These are phyloP conservation scores for Oenanthe javanica DNA, from an alignment of 140 eudicot genomes.

Conservation along the genomic window DNA sequence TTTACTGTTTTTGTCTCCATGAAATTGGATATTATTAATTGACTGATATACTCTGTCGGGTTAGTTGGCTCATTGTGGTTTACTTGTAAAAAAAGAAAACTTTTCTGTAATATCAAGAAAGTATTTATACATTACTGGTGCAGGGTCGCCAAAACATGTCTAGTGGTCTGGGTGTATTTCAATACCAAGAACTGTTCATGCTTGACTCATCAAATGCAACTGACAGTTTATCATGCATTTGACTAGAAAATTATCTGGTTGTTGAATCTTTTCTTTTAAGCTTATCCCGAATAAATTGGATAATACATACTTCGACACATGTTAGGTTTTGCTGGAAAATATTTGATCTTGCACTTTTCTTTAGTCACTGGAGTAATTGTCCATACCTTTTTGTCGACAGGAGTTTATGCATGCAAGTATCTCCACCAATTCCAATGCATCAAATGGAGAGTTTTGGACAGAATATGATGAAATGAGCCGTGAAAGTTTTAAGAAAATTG, in stretches of 20 bases:
- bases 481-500: conserved; percentile 36
- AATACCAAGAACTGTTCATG: neutral
- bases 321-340: neutral
- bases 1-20: neutral
- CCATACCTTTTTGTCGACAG: conserved; percentile 12
- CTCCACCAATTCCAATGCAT: conserved; percentile 19
- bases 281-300: neutral
- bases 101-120: neutral
- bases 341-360: neutral
- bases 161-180: neutral
- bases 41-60: neutral
- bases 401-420: conserved; percentile 28
- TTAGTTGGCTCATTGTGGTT: neutral
- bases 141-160: neutral
- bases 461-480: conserved; percentile 70
- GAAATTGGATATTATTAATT: neutral
- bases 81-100: neutral
- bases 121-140: neutral
- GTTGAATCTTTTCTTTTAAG: neutral
- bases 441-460: conserved; percentile 56
- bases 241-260: neutral
- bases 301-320: neutral
- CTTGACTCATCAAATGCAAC: neutral
- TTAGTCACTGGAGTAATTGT: neutral
- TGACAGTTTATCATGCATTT: conserved; percentile 3